These are phyloP conservation scores for Litsea cubeba DNA, from an alignment of 164 flowering plant genomes.

Conservation along the genomic window DNA sequence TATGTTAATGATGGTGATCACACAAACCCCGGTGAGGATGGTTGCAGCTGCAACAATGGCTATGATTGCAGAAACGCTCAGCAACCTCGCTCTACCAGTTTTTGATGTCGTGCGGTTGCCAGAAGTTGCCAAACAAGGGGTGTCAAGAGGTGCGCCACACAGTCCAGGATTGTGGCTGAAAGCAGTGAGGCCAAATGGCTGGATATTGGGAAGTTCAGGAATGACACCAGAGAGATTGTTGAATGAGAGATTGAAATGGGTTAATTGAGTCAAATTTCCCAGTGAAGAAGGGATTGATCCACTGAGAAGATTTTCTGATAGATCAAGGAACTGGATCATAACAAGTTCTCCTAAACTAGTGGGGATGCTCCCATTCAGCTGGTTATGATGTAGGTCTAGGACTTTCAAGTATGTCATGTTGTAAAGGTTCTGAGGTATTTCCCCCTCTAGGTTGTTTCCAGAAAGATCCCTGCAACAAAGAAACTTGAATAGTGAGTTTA, in stretches of 20 bases:
- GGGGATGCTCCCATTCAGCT: conserved; percentile 71
- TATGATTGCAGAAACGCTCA: conserved; percentile 70
- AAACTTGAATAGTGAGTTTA: conserved; percentile 13
- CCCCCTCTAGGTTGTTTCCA: conserved; percentile 69
- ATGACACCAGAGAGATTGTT: conserved; percentile 72
- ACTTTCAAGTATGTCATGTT: conserved; percentile 62
- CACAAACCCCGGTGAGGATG: conserved; percentile 74
- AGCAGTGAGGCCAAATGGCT: conserved; percentile 54
- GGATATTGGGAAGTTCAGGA: conserved; percentile 45
- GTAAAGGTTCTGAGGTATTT: conserved; percentile 57
- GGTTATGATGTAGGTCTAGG: conserved; percentile 72
- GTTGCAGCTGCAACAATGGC: conserved; percentile 91
- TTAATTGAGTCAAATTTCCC: conserved; percentile 46
- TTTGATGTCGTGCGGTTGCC: conserved; percentile 18
- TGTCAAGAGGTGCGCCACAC: conserved; percentile 66
- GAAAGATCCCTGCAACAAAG: conserved; percentile 79
- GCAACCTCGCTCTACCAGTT: conserved; percentile 34
- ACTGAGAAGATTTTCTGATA: conserved; percentile 63
- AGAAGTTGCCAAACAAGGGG: conserved; percentile 36
- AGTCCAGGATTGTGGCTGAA: conserved; percentile 67
- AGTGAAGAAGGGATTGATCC: conserved; percentile 69
- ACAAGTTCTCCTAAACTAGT: conserved; percentile 48
- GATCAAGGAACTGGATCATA: conserved; percentile 48
- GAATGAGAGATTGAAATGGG: conserved; percentile 68
- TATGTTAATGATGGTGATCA: conserved; percentile 60